Base-by-base conservation (phyloP, 2,329 filamentous ascomycete species). In the Aciculosporium take region DNA sequence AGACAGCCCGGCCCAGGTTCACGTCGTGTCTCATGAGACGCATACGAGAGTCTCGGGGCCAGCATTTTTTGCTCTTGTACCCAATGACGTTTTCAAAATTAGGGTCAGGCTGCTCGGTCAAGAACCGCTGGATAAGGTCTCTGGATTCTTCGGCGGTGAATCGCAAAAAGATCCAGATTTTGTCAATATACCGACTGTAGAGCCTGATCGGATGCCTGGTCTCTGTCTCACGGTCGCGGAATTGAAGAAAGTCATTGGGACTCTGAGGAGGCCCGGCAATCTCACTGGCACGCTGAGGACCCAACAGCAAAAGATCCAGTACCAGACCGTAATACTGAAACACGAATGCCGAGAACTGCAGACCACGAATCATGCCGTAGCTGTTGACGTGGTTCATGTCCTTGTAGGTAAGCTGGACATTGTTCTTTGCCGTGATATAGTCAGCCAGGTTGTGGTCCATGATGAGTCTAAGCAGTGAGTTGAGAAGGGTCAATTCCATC, bases 301-400 rank as follows among this genome's bases (percentile, higher is more conserved):
- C 91, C 23, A 98, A 78, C 18, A 98, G 72, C 29, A 98, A 69
- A 35, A 98, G 72, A 64, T 98, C 91, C 41, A 98, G 79, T 45
- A 98, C 89, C 46, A 98, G 70, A 36, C 93, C 91, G 53, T 98
- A 98, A 70, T 88, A 98, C 58, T 98, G 91, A 73, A 98, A 98
- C 18, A 98, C 91, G 48, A 98, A 98, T 0, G 86, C 91, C 2
- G 91, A 95, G 65, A 98, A 98, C 51, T 98, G 93, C 13, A 98
- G 72, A 51, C 93, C 91, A 54, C 91, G 86, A 54, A 98, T 95
- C 82, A 98, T 84, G 51, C 91, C 91, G 57, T 96, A 98, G 57
- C 86, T 93, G 65, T 98, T 98, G 57, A 93, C 91, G 56, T 98
- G 91, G 57, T 95, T 96, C 91, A 98, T 98, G 54, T 98, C 91